Conservation (phyloP, 352 stramenopile species). For the Thalassiosira exigua region DNA sequence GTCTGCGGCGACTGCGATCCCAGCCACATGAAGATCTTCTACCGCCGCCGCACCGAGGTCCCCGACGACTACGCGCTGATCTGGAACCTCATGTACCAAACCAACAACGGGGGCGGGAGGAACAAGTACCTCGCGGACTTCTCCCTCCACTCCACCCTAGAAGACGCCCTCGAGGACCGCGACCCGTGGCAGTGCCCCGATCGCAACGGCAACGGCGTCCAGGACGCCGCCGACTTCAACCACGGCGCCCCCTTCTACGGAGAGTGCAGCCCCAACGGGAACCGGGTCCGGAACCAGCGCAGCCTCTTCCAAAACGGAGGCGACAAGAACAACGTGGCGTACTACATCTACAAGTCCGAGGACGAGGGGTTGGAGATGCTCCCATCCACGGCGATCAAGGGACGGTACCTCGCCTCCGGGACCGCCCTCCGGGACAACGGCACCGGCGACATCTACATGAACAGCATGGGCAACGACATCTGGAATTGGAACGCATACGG, state of each 20-base stretch:
- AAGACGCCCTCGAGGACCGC: conserved; percentile 43
- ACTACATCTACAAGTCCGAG: conserved; percentile 50
- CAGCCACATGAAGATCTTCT: conserved; percentile 53
- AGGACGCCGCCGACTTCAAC: no score
- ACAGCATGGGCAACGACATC: conserved; percentile 33
- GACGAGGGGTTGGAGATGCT: conserved; percentile 7
- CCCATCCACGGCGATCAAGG: conserved; percentile 20
- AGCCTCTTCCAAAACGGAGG: conserved; percentile 24
- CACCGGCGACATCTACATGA: conserved; percentile 51
- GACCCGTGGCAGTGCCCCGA: conserved; percentile 50
- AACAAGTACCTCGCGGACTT: conserved; percentile 59
- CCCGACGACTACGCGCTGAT: conserved; percentile 37
- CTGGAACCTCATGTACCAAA: conserved; percentile 38
- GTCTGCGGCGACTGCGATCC: conserved; percentile 32
- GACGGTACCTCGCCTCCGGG: conserved; percentile 12
- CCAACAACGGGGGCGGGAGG: conserved; percentile 24
- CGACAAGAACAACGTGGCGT: conserved; percentile 36
- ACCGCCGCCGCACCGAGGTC: conserved; percentile 45
- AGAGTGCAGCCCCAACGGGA: conserved; percentile 42
- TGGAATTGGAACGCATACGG: conserved; percentile 24
- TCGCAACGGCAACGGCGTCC: conserved; percentile 27
- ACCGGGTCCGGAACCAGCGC: conserved; percentile 26
- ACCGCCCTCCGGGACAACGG: conserved; percentile 4
- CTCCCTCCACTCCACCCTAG: conserved; percentile 46
- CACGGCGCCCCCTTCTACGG: conserved; percentile 39